Evolutionary conservation across 1,139 yeast species (phyloP), one percentile per base, ranked within the genome.

Genomic region (Lodderomyces oxycetoniae): DNA sequence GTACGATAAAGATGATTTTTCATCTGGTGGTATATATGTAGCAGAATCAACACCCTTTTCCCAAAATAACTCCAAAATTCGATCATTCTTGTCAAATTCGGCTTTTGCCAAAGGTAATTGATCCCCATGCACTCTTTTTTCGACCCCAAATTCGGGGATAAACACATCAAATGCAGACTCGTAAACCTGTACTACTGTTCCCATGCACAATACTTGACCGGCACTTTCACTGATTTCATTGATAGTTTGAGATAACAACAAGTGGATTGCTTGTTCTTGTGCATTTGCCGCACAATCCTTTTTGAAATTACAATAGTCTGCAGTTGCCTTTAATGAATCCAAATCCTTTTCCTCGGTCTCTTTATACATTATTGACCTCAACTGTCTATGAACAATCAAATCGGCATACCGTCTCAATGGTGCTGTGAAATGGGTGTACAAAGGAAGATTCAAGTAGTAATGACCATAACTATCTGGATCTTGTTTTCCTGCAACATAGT

Each of bases 61-160:
- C 98, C 98, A 91, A 54, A 74, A 88, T 34, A 91, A 66, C 55
- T 89, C 96, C 49, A 91, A 68, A 4, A 78, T 62, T 33, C 88
- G 71, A 23, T 74, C 67, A 17, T 57, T 55, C 51, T 81, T 83
- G 53, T 86, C 93, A 57, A 84, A 91, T 55, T 91, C 97, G 4
- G 97, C 97, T 58, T 88, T 88, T 17, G 77, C 79, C 42, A 91
- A 67, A 11, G 98, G 98, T 38, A 91, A 67, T 57, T 91, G 98
- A 60, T 91, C 98, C 28, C 97, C 96, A 51, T 91, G 98, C 17
- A 91, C 97, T 50, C 98, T 77, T 61, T 91, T 91, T 57, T 91
- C 98, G 46, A 91, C 86, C 28, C 98, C 97, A 61, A 89, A 82
- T 48, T 87, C 96, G 1, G 97, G 97, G 42, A 91, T 72, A 44